These are phyloP conservation scores for Tubosaeta sp. DNA, from an alignment of 768 basidiomycete genomes.

Conservation along the genomic window DNA sequence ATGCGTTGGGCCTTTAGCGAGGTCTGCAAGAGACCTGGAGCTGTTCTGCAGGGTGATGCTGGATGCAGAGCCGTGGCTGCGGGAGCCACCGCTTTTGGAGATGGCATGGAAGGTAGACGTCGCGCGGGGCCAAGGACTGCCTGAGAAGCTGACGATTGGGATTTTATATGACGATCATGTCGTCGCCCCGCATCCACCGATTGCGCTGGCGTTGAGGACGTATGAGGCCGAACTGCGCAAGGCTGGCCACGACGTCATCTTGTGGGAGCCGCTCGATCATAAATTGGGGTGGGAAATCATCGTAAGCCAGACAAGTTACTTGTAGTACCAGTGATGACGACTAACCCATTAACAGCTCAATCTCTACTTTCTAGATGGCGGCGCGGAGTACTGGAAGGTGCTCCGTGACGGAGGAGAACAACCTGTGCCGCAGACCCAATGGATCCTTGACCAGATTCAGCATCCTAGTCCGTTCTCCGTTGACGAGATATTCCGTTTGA, in stretches of 20 bases:
- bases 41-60: constrained; percentile 48
- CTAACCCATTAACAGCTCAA: constrained; percentile 27
- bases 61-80: constrained; percentile 42
- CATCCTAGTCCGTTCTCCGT: constrained; percentile 35
- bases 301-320: constrained; percentile 23
- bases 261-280: constrained; percentile 45
- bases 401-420: constrained; percentile 32
- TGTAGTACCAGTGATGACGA: background rate
- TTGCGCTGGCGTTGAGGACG: constrained; percentile 37
- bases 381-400: constrained; percentile 40
- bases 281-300: constrained; percentile 44
- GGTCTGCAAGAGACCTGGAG: constrained; percentile 44
- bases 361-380: constrained; percentile 49
- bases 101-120: constrained; percentile 46
- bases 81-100: constrained; percentile 43
- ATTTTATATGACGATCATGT: constrained; percentile 50
- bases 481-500: constrained; percentile 43
- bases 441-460: constrained; percentile 41
- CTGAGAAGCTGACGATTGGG: constrained; percentile 41
- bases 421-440: constrained; percentile 39
- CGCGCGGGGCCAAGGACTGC: constrained; percentile 35
- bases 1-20: constrained; percentile 45
- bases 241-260: constrained; percentile 50
- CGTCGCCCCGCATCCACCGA: constrained; percentile 47
- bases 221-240: constrained; percentile 36